Base-by-base conservation (phyloP, 441 rosid genomes). In the Adansonia rubrostipa region DNA sequence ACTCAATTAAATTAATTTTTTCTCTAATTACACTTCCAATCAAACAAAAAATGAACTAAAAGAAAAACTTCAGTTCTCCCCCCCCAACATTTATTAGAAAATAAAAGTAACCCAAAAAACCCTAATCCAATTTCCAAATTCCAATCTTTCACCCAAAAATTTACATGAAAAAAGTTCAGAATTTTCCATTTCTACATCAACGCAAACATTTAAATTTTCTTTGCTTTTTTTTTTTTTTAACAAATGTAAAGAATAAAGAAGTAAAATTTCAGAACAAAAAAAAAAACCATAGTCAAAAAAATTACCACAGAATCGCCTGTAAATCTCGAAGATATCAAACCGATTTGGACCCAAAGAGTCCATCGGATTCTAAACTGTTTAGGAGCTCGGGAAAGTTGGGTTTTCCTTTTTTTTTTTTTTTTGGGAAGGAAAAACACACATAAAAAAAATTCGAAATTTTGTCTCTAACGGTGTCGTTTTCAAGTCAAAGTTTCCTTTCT, bases 231-330 rank as follows among this genome's bases (percentile, higher is more conserved):
- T 47, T 22, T 47, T 22, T 51, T 3, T 40, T 10, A 11, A 4
- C 63, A 58, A 58, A 24, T 14, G 6, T 44, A 51, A 24, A 42
- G 1, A 71, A 9, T 36, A 68, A 45, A 20, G 20, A 66, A 24
- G 48, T 10, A 9, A 80, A 50, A 15, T 22, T 40, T 42, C 9
- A 65, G 6, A 60, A 64, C 20, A 45, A 42, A 14, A 7, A 53
- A 68, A 19, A 6, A 71, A 28, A 28, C 33, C 33, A 28, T 28
- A 28, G 33, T 28, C 2, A 44, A 53, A 6, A 36, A 77, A 36
- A 36, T 73, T 87, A 92, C 96, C 93, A 76, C 89, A 86, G 81
- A 83, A 94, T 82, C 83, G 87, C 22, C 80, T 73, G 82, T 91
- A 94, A 80, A 92, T 86, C 83, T 86, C 84, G 78, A 83, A 84